These are phyloP conservation scores for Diplotaxis tenuifolia DNA, from an alignment of 345 rosid species.

Conservation along the genomic window DNA sequence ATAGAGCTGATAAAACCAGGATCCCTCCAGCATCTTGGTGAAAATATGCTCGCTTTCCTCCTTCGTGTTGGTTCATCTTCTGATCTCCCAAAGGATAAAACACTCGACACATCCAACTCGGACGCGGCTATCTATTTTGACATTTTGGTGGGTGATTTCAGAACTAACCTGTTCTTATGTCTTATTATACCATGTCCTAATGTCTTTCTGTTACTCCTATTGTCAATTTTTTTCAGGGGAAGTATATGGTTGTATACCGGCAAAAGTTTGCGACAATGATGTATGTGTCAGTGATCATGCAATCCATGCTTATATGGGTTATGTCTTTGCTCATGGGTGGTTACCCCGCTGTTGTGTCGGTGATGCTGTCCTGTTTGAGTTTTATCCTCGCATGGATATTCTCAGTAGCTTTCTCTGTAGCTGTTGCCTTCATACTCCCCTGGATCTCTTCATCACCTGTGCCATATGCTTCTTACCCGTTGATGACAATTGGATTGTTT, in stretches of 20 bases:
- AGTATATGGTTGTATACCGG: conserved; percentile 70
- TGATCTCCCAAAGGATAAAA: conserved; percentile 47
- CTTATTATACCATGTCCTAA: conserved; percentile 5
- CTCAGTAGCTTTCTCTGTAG: conserved; percentile 69
- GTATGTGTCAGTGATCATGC: conserved; percentile 78
- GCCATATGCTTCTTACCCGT: conserved; percentile 79
- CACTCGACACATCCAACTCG: conserved; percentile 32
- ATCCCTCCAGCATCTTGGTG: conserved; percentile 97
- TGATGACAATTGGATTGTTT: conserved; percentile 81
- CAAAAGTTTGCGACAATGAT: conserved; percentile 72
- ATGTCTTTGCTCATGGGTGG: conserved; percentile 91
- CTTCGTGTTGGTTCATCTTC: conserved; percentile 62
- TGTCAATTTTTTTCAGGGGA: conserved; percentile 60
- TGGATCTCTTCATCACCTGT: conserved; percentile 68
- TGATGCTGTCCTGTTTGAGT: conserved; percentile 67
- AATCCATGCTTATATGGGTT: conserved; percentile 78
- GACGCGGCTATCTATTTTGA: conserved; percentile 69
- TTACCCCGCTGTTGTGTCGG: conserved; percentile 51
- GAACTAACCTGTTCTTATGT: conserved; percentile 21
- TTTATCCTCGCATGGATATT: conserved; percentile 61
- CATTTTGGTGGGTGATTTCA: conserved; percentile 78
- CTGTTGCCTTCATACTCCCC: conserved; percentile 68
- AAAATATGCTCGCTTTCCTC: conserved; percentile 92
- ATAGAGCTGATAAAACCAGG: conserved; percentile 81
- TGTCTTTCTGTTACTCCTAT: conserved; percentile 13